Percentiles rank a stretch among this genome's conserved stretches.
phyloP scores from a whole-genome alignment of 805 yeast species.

The Starmerella khaoyaiensis region DNA sequence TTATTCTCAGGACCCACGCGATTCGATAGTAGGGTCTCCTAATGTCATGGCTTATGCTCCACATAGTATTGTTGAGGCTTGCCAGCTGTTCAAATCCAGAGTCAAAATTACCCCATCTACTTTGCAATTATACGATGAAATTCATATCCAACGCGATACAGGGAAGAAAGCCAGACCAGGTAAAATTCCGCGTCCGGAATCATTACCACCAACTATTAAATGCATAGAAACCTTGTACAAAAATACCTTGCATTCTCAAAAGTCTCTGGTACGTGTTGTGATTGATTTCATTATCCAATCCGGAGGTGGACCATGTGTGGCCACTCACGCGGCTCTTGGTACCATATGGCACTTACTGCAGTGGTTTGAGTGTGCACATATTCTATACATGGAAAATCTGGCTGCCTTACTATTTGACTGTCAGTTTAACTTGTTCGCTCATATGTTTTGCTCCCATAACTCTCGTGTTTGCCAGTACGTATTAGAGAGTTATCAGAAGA shows the following conservation, averaged over 20 bases:
- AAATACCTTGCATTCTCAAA: slow-evolving; percentile 40
- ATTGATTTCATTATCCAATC: slow-evolving; percentile 40
- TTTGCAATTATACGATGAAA: slow-evolving; percentile 58
- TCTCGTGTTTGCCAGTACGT: slow-evolving; percentile 15
- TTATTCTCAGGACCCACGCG: slow-evolving; percentile 13
- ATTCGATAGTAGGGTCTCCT: slow-evolving; percentile 6
- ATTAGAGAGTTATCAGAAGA: slow-evolving; percentile 5
- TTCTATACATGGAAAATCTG: slow-evolving; percentile 66
- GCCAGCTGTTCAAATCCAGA: slow-evolving; percentile 48
- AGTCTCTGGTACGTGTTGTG: slow-evolving; percentile 51
- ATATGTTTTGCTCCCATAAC: slow-evolving; percentile 26
- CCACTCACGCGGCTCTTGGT: slow-evolving; percentile 16
- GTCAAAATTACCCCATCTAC: slow-evolving; percentile 55
- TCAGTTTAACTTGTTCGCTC: slow-evolving; percentile 36
- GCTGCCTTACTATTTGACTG: slow-evolving; percentile 63
- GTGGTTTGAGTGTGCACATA: slow-evolving; percentile 73
- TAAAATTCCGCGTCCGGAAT: slow-evolving; percentile 24
- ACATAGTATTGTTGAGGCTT: slow-evolving; percentile 65
- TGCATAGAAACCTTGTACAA: slow-evolving; percentile 52
- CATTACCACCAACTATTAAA: no score
- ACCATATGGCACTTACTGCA: slow-evolving; percentile 34
- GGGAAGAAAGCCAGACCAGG: not conserved
- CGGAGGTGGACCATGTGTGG: slow-evolving; percentile 12
- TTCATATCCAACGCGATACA: not conserved
- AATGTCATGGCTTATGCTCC: slow-evolving; percentile 37